A percentile compares a stretch with the other conserved stretches of the same genome.
Conservation (phyloP, 495 filamentous ascomycete species). For the Penicillium subrubescens region DNA sequence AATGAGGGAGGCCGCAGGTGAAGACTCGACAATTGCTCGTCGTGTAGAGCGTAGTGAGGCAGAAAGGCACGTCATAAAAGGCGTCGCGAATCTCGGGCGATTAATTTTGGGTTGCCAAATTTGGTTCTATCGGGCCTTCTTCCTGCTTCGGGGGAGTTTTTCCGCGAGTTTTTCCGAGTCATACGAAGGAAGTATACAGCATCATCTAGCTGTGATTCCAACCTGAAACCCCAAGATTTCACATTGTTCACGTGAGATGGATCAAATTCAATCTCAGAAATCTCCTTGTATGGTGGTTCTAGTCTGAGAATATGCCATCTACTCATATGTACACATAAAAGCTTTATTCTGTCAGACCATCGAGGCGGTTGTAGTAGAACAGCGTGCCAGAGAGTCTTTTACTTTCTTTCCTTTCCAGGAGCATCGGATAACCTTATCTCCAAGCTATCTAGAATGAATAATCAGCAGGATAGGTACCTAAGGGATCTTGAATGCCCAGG, state of each 20-base stretch:
- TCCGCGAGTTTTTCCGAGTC: conserved; percentile 11
- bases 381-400: too few species aligned
- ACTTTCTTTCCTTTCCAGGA: too few species aligned
- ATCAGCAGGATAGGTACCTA: too few species aligned
- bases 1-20: conserved; percentile 8
- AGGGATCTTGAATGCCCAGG: too few species aligned
- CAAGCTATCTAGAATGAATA: too few species aligned
- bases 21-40: conserved; percentile 29
- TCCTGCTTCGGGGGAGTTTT: conserved; percentile 21
- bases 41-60: conserved; percentile 25
- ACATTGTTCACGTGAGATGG: background rate
- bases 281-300: too few species aligned
- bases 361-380: too few species aligned
- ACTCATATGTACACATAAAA: too few species aligned
- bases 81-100: conserved; percentile 20
- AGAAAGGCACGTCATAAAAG: conserved; percentile 32
- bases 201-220: background rate
- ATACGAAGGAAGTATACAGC: background rate
- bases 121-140: conserved; percentile 19
- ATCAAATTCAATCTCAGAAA: too few species aligned
- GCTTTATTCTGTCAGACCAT: too few species aligned
- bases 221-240: background rate
- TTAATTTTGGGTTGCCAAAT: conserved; percentile 12
- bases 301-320: too few species aligned
- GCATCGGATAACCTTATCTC: too few species aligned